Conservation (phyloP, 306 rosid genomes). For the Ochetophila trinervis region DNA sequence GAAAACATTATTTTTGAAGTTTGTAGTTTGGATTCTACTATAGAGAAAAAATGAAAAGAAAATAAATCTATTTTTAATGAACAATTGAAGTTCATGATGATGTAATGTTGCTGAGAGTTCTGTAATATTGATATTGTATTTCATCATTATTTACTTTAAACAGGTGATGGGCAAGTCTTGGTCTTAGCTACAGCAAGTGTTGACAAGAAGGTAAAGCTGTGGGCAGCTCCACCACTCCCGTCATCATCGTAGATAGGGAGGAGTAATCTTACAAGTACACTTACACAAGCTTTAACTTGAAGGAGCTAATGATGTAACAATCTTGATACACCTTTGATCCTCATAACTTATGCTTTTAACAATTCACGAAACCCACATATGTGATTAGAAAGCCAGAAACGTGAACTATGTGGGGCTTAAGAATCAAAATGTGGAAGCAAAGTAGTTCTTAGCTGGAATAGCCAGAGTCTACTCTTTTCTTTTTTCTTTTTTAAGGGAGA, state of each 20-base stretch:
- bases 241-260: slow-evolving; percentile 20
- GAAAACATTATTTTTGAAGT: no score
- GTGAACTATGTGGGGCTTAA: background rate
- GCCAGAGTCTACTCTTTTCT: background rate
- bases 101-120: no score
- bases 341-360: background rate
- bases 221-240: slow-evolving; percentile 68
- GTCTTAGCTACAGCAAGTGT: slow-evolving; percentile 79
- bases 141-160: background rate
- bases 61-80: no score
- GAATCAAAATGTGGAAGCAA: background rate
- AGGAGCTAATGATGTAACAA: slow-evolving; percentile 12
- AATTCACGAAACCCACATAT: background rate
- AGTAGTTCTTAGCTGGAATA: background rate
- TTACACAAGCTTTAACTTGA: no score
- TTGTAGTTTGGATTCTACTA: no score
- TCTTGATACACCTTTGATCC: slow-evolving; percentile 8
- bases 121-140: no score
- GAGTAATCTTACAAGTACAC: slow-evolving; percentile 10
- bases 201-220: slow-evolving; percentile 94
- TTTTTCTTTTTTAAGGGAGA: no score
- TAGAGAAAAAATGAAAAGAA: no score
- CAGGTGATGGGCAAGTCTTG: slow-evolving; percentile 52
- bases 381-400: background rate
- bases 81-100: no score